Evolutionary conservation across 495 filamentous ascomycete genomes (phyloP).

Genomic region (Echria macrotheca): DNA sequence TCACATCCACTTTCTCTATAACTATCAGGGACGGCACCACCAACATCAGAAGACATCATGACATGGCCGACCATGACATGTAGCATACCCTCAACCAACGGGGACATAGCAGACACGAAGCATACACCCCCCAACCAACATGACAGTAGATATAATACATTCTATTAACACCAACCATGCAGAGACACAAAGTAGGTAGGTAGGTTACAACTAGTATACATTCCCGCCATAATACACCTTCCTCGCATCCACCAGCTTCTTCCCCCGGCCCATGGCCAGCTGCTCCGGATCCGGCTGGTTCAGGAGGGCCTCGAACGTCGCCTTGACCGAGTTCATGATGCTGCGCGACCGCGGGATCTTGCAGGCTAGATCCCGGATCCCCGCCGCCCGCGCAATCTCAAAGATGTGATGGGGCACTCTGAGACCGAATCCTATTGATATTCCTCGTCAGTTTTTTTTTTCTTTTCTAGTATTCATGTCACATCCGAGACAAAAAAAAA

Average conservation of each 20-base stretch:
- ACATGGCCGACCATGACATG: too few relatives aligned
- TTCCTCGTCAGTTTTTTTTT: too few relatives aligned
- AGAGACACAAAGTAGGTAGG: too few relatives aligned
- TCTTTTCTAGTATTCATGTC: too few relatives aligned
- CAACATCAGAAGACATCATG: too few relatives aligned
- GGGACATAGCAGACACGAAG: too few relatives aligned
- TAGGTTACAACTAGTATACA: slow-evolving; percentile 43
- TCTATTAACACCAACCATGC: too few relatives aligned
- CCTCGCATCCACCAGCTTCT: slow-evolving; percentile 90
- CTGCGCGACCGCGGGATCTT: slow-evolving; percentile 74
- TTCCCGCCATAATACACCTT: slow-evolving; percentile 95
- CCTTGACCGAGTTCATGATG: slow-evolving; percentile 95
- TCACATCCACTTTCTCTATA: too few relatives aligned
- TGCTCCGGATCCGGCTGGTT: slow-evolving; percentile 82
- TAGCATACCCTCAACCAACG: too few relatives aligned
- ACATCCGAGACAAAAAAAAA: background rate
- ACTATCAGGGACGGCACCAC: too few relatives aligned
- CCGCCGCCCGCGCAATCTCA: slow-evolving; percentile 78
- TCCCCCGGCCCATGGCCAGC: slow-evolving; percentile 77
- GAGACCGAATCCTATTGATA: slow-evolving; percentile 68
- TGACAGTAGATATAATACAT: too few relatives aligned
- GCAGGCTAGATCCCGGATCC: slow-evolving; percentile 80
- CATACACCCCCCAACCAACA: too few relatives aligned
- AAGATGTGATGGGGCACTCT: slow-evolving; percentile 86
- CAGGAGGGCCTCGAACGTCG: slow-evolving; percentile 72